phyloP scores from a whole-genome alignment of 768 basidiomycete species.

The Calvatia gigantea region DNA sequence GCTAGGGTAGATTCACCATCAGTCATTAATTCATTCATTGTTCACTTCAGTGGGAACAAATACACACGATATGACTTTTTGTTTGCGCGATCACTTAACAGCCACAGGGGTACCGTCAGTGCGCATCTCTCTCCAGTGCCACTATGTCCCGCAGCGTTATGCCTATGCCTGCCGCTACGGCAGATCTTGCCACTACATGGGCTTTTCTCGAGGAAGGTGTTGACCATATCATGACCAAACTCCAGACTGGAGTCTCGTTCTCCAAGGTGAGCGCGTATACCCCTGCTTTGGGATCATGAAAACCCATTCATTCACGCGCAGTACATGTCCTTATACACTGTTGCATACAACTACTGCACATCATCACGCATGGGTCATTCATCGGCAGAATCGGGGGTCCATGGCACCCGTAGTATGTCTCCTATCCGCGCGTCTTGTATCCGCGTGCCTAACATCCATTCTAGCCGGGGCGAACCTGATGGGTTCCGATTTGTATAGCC shows the following conservation, averaged over 20 bases:
- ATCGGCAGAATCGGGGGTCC: slow-evolving; percentile 3
- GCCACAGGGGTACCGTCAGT: slow-evolving; percentile 1
- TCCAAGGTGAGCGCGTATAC: slow-evolving; percentile 42
- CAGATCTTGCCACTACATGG: slow-evolving; percentile 87
- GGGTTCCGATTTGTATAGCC: slow-evolving; percentile 96
- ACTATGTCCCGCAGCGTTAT: slow-evolving; percentile 31
- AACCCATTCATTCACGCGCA: slow-evolving; percentile 24
- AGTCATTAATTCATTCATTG: slow-evolving; percentile 1
- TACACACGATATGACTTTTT: too few species aligned
- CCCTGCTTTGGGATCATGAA: neutral
- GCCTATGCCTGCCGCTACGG: slow-evolving; percentile 61
- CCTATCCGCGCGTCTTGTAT: neutral
- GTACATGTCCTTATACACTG: slow-evolving; percentile 89
- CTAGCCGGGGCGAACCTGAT: slow-evolving; percentile 90
- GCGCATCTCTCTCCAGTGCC: slow-evolving; percentile 23
- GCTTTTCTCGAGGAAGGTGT: slow-evolving; percentile 82
- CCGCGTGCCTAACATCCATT: slow-evolving; percentile 22
- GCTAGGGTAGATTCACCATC: neutral
- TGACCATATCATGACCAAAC: slow-evolving; percentile 90
- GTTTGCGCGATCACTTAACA: slow-evolving; percentile 25
- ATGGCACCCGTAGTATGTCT: slow-evolving; percentile 63
- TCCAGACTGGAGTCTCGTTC: slow-evolving; percentile 85
- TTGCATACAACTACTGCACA: slow-evolving; percentile 98
- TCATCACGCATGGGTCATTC: slow-evolving; percentile 41
- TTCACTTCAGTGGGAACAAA: too few species aligned